Base-by-base conservation (phyloP, 208 protist species). In the Wallacemonas sp. region DNA sequence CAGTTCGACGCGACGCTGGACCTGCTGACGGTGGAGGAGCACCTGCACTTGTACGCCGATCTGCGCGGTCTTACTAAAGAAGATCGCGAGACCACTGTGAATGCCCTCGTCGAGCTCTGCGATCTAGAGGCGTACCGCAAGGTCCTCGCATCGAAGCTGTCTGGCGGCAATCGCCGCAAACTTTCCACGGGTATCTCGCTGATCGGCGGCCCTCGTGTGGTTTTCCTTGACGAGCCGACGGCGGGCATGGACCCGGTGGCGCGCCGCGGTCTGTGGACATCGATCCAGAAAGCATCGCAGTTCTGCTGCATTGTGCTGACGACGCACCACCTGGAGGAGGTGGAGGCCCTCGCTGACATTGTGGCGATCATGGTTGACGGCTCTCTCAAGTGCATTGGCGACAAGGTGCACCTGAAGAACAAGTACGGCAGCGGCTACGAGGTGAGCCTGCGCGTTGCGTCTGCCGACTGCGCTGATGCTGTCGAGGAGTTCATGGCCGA, bases 291-390 rank as follows among this genome's bases (percentile, higher is more conserved):
- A 69, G 16, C 42, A 69, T 38, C 74, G 77, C 32, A 54, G 39
- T 72, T 72, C 55, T 87, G 81, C 66, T 70, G 74, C 20, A 63
- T 87, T 57, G 81, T 87, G 38, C 54, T 97, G 38, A 96, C 92
- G 32, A 95, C 92, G 28, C 93, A 97, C 49, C 86, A 92, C 32
- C 74, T 97, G 69, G 88, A 94, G 57, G 93, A 97, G 76, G 78
- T 82, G 49, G 88, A 95, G 62, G 86, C 86, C 0, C 63, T 97
- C 11, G 79, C 77, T 16, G 12, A 57, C 42, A 48, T 76, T 29
- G 68, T 95, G 1, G 86, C 76, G 25, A 97, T 97, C 32, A 96
- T 97, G 82, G 72, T 75, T 16, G 66, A 86, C 55, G 94, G 94
- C 41, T 64, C 62, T 14, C 52, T 98, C 22, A 66, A 70, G 1